Base-by-base conservation (phyloP, 441 rosid species). In the Jatropha multifida region DNA sequence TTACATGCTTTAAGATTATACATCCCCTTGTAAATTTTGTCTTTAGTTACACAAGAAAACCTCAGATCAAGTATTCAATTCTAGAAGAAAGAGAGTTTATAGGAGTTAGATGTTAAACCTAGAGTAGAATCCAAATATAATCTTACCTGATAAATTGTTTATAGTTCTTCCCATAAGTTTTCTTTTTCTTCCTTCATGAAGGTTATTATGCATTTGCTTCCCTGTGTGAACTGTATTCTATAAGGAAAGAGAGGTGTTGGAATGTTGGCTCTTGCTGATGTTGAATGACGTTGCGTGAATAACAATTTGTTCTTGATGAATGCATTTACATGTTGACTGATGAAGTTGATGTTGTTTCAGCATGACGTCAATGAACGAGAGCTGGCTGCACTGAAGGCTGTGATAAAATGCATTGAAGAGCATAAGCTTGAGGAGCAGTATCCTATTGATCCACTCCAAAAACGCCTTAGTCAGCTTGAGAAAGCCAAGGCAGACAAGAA, bases 401-500 rank as follows among this genome's bases (percentile, higher is more conserved):
- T 92, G 78, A 89, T 91, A 71, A 96, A 91, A 85, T 92, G 98
- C 88, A 82, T 94, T 12, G 97, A 96, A 79, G 99, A 96, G 83
- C 97, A 91, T 76, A 94, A 81, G 82, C 92, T 96, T 14, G 97
- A 91, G 89, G 93, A 87, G 81, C 96, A 88, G 78, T 96, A 89
- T 79, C 92, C 91, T 20, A 62, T 78, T 26, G 98, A 89, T 59
- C 84, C 90, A 13, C 96, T 96, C 65, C 92, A 91, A 60, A 88
- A 89, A 71, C 84, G 86, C 72, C 88, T 96, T 71, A 71, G 85
- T 73, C 90, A 86, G 84, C 90, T 96, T 32, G 97, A 94, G 94
- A 96, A 96, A 81, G 97, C 92, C 69, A 96, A 94, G 86, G 93
- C 97, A 14, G 99, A 96, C 78, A 91, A 87, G 86, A 94, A 90